phyloP scores from a whole-genome alignment of 2,329 filamentous ascomycete species.

The Pezicula rhizophila region DNA sequence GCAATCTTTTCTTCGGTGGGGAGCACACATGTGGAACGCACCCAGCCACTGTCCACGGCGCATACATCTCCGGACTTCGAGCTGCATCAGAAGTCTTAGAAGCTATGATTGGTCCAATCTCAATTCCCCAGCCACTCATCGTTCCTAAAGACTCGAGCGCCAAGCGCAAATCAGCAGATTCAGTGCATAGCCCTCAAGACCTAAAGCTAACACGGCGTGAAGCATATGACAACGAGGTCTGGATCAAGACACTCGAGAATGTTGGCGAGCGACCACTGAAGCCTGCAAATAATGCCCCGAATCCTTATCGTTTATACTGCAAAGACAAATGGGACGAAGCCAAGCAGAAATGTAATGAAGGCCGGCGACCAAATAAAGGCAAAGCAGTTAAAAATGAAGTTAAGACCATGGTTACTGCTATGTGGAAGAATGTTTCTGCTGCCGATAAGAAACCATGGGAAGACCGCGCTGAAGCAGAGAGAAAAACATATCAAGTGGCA shows the following conservation, averaged over 20 bases:
- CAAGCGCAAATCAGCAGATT: conserved; percentile 47
- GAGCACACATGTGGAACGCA: conserved; percentile 95
- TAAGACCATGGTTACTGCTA: conserved; percentile 75
- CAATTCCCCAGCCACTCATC: conserved; percentile 70
- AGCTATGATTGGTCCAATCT: conserved; percentile 72
- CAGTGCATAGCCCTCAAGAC: conserved; percentile 34
- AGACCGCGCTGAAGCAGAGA: conserved; percentile 65
- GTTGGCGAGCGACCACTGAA: conserved; percentile 72
- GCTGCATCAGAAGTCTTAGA: conserved; percentile 84
- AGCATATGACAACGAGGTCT: conserved; percentile 49
- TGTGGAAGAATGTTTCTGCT: conserved; percentile 76
- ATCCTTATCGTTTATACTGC: conserved; percentile 85
- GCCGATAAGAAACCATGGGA: conserved; percentile 74
- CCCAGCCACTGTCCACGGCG: conserved; percentile 93
- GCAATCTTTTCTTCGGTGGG: conserved; percentile 89
- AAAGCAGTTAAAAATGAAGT: conserved; percentile 73
- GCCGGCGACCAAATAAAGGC: conserved; percentile 56
- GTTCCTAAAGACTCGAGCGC: conserved; percentile 49
- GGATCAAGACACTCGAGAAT: conserved; percentile 43
- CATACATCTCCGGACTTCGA: conserved; percentile 86
- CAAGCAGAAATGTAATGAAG: conserved; percentile 55
- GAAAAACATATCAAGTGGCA: conserved; percentile 54
- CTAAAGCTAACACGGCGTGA: conserved; percentile 47
- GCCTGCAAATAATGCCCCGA: conserved; percentile 69
- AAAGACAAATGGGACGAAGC: conserved; percentile 67